Evolutionary conservation across 2,329 filamentous ascomycete species (phyloP).

Genomic region (Diaporthe destruens): DNA sequence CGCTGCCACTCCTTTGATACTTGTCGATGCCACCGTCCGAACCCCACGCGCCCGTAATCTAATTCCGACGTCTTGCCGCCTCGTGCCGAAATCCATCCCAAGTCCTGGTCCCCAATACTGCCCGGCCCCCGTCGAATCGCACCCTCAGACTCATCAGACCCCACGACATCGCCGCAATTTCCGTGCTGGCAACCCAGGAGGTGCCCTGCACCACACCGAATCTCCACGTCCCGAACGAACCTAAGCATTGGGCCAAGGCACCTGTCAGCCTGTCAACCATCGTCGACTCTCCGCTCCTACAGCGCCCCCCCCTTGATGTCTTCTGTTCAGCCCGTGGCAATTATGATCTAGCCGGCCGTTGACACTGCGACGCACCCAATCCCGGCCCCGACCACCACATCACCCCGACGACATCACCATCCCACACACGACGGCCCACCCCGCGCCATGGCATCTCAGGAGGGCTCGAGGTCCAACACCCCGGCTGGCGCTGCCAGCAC

Average conservation of each 20-base stretch:
- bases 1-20: slow-evolving; percentile 28
- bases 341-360: slow-evolving; percentile 32
- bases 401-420: not conserved
- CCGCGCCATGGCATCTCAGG: slow-evolving; percentile 55
- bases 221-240: slow-evolving; percentile 23
- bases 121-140: slow-evolving; percentile 19
- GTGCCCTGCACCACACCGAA: slow-evolving; percentile 29
- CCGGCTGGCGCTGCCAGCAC: slow-evolving; percentile 45
- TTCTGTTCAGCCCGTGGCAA: not conserved
- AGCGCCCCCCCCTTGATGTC: slow-evolving; percentile 9
- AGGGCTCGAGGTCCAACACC: slow-evolving; percentile 52
- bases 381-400: not conserved
- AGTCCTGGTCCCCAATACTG: not conserved
- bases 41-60: slow-evolving; percentile 15
- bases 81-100: not conserved
- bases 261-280: slow-evolving; percentile 33
- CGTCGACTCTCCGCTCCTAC: not conserved
- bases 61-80: slow-evolving; percentile 11
- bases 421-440: not conserved
- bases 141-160: not conserved
- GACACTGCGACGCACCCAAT: slow-evolving; percentile 20
- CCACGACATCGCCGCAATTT: slow-evolving; percentile 28
- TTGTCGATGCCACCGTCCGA: not conserved
- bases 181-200: slow-evolving; percentile 28
- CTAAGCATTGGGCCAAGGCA: slow-evolving; percentile 18